Percentiles rank a stretch among this genome's conserved stretches.
These are phyloP conservation scores for Zalerion maritima DNA, from an alignment of 495 filamentous ascomycete species.

Conservation along the genomic window DNA sequence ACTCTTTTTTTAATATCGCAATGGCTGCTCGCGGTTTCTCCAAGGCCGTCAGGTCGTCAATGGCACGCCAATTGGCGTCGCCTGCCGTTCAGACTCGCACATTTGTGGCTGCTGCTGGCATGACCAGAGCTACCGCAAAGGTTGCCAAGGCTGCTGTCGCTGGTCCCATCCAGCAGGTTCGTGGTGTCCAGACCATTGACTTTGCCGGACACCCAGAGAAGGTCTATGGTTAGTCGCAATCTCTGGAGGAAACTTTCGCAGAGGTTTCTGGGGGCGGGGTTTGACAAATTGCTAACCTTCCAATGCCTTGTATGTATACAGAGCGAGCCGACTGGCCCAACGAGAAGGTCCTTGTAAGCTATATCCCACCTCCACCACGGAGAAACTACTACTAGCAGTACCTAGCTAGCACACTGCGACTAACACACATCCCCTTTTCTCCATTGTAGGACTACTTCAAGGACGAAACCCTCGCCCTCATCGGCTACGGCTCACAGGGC, in stretches of 20 bases:
- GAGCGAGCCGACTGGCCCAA: conserved; percentile 97
- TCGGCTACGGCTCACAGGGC: conserved; percentile 95
- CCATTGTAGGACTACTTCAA: conserved; percentile 99
- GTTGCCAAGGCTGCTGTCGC: conserved; percentile 37
- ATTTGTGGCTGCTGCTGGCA: conserved; percentile 51
- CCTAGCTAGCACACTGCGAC: conserved; percentile 2
- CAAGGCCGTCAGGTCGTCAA: conserved; percentile 61
- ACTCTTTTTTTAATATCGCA: conserved; percentile 24
- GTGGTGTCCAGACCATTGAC: conserved; percentile 80
- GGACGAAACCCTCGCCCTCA: conserved; percentile 96
- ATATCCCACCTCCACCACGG: conserved; percentile 3
- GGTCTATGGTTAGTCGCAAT: conserved; percentile 58
- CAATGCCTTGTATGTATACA: conserved; percentile 15
- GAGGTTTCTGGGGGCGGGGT: no score
- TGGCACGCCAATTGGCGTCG: conserved; percentile 58
- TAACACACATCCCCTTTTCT: conserved; percentile 8
- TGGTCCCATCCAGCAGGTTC: conserved; percentile 36
- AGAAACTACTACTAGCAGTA: not conserved
- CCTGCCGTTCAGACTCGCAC: conserved; percentile 52
- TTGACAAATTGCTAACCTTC: conserved; percentile 4
- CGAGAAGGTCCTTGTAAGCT: conserved; percentile 83
- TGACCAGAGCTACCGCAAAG: conserved; percentile 37
- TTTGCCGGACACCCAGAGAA: conserved; percentile 87
- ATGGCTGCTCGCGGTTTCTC: conserved; percentile 82
- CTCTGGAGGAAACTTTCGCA: no score